These are phyloP conservation scores for Dictyostelium intermedium DNA, from an alignment of 78 protist species.

Conservation along the genomic window DNA sequence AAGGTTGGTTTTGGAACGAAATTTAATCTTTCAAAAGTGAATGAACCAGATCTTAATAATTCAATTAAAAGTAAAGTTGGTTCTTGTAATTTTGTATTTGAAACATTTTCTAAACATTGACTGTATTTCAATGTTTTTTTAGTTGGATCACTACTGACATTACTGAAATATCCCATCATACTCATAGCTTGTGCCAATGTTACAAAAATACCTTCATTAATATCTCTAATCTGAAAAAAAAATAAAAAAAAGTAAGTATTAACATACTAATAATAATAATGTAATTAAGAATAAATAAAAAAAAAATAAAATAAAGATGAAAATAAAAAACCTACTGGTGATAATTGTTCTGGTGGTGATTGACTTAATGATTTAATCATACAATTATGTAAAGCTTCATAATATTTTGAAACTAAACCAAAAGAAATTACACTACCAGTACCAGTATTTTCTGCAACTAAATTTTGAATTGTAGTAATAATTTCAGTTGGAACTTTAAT, in stretches of 20 bases:
- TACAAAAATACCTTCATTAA: slow-evolving; percentile 26
- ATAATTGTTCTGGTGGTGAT: not conserved
- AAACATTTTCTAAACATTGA: not conserved
- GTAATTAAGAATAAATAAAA: not conserved
- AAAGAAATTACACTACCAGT: not conserved
- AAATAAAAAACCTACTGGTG: not conserved
- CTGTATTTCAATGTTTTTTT: not conserved
- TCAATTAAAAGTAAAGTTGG: slow-evolving; percentile 32
- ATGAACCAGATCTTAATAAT: slow-evolving; percentile 29
- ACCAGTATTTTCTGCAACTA: not conserved
- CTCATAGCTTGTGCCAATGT: slow-evolving; percentile 24
- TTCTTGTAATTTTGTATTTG: slow-evolving; percentile 23
- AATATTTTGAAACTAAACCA: not conserved
- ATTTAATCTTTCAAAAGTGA: slow-evolving; percentile 25
- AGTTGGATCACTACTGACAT: not conserved
- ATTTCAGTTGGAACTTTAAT: not conserved
- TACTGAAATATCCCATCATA: slow-evolving; percentile 43
- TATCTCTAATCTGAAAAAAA: slow-evolving; percentile 31
- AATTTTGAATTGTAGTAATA: not conserved
- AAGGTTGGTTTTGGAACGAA: slow-evolving; percentile 63
- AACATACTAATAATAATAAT: not conserved
- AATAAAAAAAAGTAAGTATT: not conserved
- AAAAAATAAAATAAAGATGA: not conserved
- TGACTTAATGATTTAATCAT: not conserved
- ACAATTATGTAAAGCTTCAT: not conserved